phyloP scores from a whole-genome alignment of 306 rosid genomes.

The Astragalus membranaceus region DNA sequence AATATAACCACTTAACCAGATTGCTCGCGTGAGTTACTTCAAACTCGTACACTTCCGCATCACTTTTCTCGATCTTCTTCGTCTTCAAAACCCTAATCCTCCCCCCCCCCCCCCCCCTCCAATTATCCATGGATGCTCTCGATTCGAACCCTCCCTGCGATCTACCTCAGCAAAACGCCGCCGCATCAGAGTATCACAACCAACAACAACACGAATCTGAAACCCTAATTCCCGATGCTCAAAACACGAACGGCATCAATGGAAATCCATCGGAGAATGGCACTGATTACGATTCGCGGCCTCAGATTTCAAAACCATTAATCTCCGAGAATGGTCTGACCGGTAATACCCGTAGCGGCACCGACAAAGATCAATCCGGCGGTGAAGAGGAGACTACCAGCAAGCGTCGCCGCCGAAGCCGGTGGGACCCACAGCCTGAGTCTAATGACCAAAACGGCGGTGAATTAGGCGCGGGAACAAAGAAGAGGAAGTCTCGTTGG shows the following conservation, averaged over 20 bases:
- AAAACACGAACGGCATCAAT: neutral
- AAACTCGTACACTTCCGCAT: neutral
- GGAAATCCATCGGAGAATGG: slow-evolving; percentile 7
- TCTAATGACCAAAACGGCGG: slow-evolving; percentile 53
- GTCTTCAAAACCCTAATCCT: slow-evolving; percentile 13
- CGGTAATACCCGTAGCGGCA: slow-evolving; percentile 73
- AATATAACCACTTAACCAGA: too few species aligned
- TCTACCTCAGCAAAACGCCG: neutral
- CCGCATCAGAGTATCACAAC: neutral
- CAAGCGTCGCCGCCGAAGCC: slow-evolving; percentile 72
- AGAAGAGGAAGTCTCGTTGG: slow-evolving; percentile 91
- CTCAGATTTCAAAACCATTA: slow-evolving; percentile 33
- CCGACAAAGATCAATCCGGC: slow-evolving; percentile 75
- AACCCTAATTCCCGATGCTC: slow-evolving; percentile 3
- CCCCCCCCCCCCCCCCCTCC: neutral
- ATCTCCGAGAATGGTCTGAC: slow-evolving; percentile 66
- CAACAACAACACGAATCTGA: slow-evolving; percentile 3
- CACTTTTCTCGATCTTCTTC: neutral
- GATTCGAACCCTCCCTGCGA: slow-evolving; percentile 32
- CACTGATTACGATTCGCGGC: neutral
- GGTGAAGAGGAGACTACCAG: slow-evolving; percentile 93
- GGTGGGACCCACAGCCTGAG: slow-evolving; percentile 99
- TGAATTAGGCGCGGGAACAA: slow-evolving; percentile 51
- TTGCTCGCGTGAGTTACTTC: neutral
- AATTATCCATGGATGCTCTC: slow-evolving; percentile 52